Evolutionary conservation across 352 stramenopile genomes (phyloP).

Genomic region (Plasmopara viticola): DNA sequence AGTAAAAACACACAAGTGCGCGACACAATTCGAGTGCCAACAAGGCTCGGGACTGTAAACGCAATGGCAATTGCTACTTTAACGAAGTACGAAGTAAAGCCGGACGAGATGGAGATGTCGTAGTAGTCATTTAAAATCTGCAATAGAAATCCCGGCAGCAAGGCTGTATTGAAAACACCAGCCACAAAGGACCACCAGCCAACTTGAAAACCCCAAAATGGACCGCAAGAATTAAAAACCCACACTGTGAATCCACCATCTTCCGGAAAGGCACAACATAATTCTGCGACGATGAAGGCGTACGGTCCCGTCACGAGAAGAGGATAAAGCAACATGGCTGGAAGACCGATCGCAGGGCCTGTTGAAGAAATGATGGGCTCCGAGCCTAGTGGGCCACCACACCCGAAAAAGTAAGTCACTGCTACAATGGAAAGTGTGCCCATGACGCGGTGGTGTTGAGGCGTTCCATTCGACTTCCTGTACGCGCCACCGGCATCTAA

Average conservation of each 20-base stretch:
- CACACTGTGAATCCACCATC: conserved; percentile 69
- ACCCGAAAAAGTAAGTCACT: conserved; percentile 49
- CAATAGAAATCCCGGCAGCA: conserved; percentile 39
- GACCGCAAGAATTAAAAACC: conserved; percentile 60
- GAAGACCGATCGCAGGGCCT: conserved; percentile 49
- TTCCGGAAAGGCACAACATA: conserved; percentile 67
- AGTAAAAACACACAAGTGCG: conserved; percentile 27
- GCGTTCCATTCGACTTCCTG: conserved; percentile 14
- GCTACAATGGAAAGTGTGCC: conserved; percentile 33
- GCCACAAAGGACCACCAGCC: conserved; percentile 82
- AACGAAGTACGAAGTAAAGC: conserved; percentile 21
- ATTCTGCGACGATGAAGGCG: conserved; percentile 50
- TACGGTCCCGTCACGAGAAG: conserved; percentile 59
- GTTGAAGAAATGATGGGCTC: conserved; percentile 46
- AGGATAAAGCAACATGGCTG: conserved; percentile 50
- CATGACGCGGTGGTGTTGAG: conserved; percentile 27
- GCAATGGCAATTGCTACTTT: conserved; percentile 28
- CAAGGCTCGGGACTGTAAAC: conserved; percentile 28
- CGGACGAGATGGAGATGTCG: conserved; percentile 19
- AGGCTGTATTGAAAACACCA: conserved; percentile 45
- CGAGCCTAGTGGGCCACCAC: conserved; percentile 43
- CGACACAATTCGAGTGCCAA: conserved; percentile 30
- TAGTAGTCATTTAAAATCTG: conserved; percentile 34
- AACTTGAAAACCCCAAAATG: conserved; percentile 75
- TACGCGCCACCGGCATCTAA: conserved; percentile 19